phyloP scores from a whole-genome alignment of 2,329 filamentous ascomycete species.

The Exutisphaerella laricina region DNA sequence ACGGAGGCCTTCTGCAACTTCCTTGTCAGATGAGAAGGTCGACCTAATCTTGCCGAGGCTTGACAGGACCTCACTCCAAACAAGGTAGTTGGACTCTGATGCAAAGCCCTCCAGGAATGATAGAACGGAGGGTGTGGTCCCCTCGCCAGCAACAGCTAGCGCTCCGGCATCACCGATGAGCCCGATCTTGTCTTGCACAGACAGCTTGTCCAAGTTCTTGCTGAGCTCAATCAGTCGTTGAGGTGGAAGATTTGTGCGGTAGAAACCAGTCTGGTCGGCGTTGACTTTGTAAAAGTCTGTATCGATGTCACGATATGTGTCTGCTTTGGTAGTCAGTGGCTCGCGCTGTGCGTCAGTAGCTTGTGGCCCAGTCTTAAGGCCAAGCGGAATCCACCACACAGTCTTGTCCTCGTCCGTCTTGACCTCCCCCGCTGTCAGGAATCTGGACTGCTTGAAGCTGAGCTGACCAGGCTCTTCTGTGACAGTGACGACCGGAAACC shows the following conservation, averaged over 20 bases:
- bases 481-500: constrained; percentile 84
- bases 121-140: constrained; percentile 73
- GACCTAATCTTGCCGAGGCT: constrained; percentile 71
- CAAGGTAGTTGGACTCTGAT: constrained; percentile 75
- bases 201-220: constrained; percentile 67
- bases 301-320: constrained; percentile 68
- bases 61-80: constrained; percentile 80
- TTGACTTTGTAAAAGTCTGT: constrained; percentile 92
- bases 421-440: constrained; percentile 85
- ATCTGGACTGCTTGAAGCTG: constrained; percentile 76
- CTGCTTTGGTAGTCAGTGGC: constrained; percentile 69
- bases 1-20: constrained; percentile 66
- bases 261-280: constrained; percentile 80
- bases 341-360: constrained; percentile 57
- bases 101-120: constrained; percentile 81
- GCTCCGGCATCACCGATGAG: constrained; percentile 86
- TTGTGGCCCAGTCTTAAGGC: constrained; percentile 68
- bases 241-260: constrained; percentile 90
- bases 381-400: constrained; percentile 91
- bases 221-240: constrained; percentile 74
- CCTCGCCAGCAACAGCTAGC: constrained; percentile 79
- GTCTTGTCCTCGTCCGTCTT: constrained; percentile 87
- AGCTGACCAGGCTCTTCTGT: constrained; percentile 79
- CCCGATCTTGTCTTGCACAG: constrained; percentile 84
- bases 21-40: constrained; percentile 73